A percentile compares a stretch with the other conserved stretches of the same genome.
Evolutionary conservation across 805 yeast genomes (phyloP).

Genomic region (Saccharomyces jurei): DNA sequence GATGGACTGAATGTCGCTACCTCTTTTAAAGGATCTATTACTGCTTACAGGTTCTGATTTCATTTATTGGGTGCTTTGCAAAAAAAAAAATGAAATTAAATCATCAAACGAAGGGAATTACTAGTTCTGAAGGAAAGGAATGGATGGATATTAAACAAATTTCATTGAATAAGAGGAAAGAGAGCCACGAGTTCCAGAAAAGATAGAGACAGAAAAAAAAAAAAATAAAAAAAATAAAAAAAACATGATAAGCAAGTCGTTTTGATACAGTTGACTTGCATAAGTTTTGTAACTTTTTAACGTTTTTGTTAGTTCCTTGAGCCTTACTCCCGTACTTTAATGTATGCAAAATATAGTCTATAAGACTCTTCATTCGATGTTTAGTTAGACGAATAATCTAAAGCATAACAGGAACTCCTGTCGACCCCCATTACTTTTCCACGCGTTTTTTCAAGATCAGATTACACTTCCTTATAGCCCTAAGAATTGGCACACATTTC

Average conservation of each 20-base stretch:
- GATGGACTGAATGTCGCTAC: slow-evolving; percentile 9
- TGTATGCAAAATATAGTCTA: neutral
- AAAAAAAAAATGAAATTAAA: neutral
- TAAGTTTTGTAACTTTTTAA: neutral
- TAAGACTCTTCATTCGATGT: neutral
- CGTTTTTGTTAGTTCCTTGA: neutral
- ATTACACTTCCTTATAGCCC: neutral
- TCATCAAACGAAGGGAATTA: neutral
- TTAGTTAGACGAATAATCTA: neutral
- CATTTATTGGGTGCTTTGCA: slow-evolving; percentile 2
- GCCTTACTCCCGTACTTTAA: neutral
- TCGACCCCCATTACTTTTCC: neutral
- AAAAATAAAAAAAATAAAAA: no score
- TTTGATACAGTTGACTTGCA: neutral
- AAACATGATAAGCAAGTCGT: neutral
- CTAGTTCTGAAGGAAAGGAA: neutral
- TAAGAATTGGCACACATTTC: neutral
- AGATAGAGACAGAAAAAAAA: neutral
- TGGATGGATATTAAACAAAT: slow-evolving; percentile 1
- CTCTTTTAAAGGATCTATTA: slow-evolving; percentile 13
- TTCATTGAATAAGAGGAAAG: neutral
- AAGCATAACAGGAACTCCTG: neutral
- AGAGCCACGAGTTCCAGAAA: neutral
- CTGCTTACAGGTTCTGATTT: slow-evolving; percentile 3
- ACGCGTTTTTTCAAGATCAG: neutral